Evolutionary conservation across 2,329 filamentous ascomycete genomes (phyloP), one percentile per base, ranked within the genome.

Genomic region (Fusarium musae): DNA sequence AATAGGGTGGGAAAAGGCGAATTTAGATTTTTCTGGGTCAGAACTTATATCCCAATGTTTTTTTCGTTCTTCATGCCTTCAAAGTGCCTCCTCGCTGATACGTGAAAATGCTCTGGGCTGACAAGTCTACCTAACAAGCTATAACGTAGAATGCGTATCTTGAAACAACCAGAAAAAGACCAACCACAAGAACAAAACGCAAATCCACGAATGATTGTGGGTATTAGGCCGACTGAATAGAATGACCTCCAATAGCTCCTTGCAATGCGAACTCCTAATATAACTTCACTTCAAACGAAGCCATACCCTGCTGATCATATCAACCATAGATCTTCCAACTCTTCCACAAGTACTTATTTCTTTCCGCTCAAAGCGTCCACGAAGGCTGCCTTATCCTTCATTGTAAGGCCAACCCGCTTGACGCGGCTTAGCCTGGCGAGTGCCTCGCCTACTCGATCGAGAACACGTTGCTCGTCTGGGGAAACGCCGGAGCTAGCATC

Each of bases 381-480:
- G 82, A 99, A 99, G 10, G 91, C 89, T 30, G 87, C 85, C 86
- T 99, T 99, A 69, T 98, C 94, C 77, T 88, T 85, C 62, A 97
- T 87, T 0, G 94, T 95, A 74, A 99, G 81, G 0, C 93, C 95
- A 2, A 99, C 94, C 63, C 96, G 88, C 85, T 97, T 97, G 43
- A 96, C 95, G 69, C 96, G 87, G 4, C 95, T 94, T 59, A 99
- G 82, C 59, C 96, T 85, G n/a, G 96, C 95, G 63, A 99, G 85
- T 16, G 95, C 91, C 76, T 98, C 96, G 2, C 90, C 94, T 21
- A 99, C 89, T 40, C 89, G 88, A 78, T 97, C 93, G 47, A 98
- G 83, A 17, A 96, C 85, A 43, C 86, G 87, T 79, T 90, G 89
- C 80, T 97, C 94, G 12, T 92, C 88, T 1, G 77, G 62, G 1